A percentile compares a stretch with the other conserved stretches of the same genome.
Conservation (phyloP, 768 basidiomycete genomes). For the Suillus ampliporus region DNA sequence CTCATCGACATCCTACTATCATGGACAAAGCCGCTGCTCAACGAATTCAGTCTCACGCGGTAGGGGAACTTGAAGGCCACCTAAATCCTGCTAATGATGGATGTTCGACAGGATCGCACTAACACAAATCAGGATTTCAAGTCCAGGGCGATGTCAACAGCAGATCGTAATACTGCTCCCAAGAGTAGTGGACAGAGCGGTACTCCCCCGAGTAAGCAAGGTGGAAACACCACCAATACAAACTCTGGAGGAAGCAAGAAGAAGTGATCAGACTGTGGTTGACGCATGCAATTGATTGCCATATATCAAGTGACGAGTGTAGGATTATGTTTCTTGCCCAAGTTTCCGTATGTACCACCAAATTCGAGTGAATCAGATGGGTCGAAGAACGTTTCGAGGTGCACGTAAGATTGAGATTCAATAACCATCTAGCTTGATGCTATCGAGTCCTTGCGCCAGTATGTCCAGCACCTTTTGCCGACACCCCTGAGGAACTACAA, state of each 20-base stretch:
- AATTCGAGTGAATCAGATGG: not conserved
- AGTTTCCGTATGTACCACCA: not conserved
- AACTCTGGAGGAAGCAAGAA: not conserved
- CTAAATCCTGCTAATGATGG: not conserved
- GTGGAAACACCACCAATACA: slow-evolving; percentile 1
- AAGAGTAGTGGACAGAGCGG: not conserved
- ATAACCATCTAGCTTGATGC: not conserved
- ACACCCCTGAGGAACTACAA: slow-evolving; percentile 25
- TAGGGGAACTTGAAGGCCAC: not conserved
- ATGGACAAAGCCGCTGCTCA: slow-evolving; percentile 2
- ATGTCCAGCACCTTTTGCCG: slow-evolving; percentile 26
- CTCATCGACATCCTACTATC: no score
- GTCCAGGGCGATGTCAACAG: not conserved
- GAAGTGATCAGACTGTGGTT: not conserved
- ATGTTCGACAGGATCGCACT: not conserved
- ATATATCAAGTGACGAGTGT: not conserved
- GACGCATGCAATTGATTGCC: not conserved
- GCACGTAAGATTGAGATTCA: not conserved
- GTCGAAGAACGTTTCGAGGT: not conserved
- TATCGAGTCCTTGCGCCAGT: slow-evolving; percentile 18
- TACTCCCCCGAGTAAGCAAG: not conserved
- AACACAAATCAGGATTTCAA: slow-evolving; percentile 6
- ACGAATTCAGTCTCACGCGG: slow-evolving; percentile 4
- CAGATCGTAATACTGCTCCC: not conserved
- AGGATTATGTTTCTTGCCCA: not conserved